A percentile compares a stretch with the other conserved stretches of the same genome.
These are phyloP conservation scores for Polychaeton citri DNA, from an alignment of 2,329 filamentous ascomycete species.

Conservation along the genomic window DNA sequence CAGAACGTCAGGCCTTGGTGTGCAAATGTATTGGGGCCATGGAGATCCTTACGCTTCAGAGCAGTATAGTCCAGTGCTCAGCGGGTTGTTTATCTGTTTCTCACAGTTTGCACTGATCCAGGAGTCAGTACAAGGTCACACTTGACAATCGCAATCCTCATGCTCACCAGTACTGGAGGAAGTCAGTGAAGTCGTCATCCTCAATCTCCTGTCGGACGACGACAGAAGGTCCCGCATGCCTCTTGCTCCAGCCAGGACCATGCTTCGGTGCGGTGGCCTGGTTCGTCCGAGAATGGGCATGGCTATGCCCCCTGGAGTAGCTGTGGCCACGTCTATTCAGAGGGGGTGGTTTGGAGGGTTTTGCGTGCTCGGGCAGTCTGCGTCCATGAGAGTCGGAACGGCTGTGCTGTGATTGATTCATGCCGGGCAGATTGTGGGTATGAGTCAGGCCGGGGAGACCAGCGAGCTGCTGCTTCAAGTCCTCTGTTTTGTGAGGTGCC, in stretches of 20 bases:
- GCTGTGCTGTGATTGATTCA: no score
- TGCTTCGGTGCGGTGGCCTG: neutral
- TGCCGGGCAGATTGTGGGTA: no score
- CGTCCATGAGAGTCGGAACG: slow-evolving; percentile 15
- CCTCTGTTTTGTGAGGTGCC: no score
- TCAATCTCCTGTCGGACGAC: slow-evolving; percentile 23
- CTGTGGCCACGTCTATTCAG: slow-evolving; percentile 11
- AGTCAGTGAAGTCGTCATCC: slow-evolving; percentile 39
- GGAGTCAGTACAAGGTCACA: slow-evolving; percentile 1
- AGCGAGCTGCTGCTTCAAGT: no score
- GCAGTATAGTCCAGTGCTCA: slow-evolving; percentile 49
- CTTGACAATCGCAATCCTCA: neutral
- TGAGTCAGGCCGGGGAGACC: no score
- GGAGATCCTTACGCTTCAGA: slow-evolving; percentile 45
- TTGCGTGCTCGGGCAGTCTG: slow-evolving; percentile 14
- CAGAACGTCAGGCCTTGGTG: neutral
- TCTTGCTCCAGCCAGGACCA: slow-evolving; percentile 9
- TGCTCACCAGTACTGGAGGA: slow-evolving; percentile 40
- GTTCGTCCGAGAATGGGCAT: slow-evolving; percentile 1
- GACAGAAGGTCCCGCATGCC: slow-evolving; percentile 6
- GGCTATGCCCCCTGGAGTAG: slow-evolving; percentile 10
- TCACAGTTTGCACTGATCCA: slow-evolving; percentile 46
- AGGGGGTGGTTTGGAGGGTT: slow-evolving; percentile 11
- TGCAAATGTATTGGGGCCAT: neutral
- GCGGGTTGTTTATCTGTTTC: slow-evolving; percentile 49